phyloP scores from a whole-genome alignment of 73 alveolate species.

The Tetrahymena malaccensis region DNA sequence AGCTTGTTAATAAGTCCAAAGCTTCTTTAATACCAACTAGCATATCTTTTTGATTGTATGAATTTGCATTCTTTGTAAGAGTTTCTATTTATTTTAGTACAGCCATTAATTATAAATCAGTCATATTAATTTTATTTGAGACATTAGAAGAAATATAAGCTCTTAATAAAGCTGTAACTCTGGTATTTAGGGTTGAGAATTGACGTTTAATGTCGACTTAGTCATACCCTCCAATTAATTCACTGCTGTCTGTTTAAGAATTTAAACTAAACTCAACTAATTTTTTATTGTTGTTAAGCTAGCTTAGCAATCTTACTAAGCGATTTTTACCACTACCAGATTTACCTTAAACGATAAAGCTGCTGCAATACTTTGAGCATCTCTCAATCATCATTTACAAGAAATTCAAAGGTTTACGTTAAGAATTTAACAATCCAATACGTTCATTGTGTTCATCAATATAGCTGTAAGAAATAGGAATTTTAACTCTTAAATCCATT shows the following conservation, averaged over 20 bases:
- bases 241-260: slow-evolving; percentile 22
- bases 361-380: not conserved
- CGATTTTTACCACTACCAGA: slow-evolving; percentile 15
- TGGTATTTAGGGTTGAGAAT: not conserved
- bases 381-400: not conserved
- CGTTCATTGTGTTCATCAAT: not conserved
- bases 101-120: not conserved
- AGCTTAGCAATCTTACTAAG: not conserved
- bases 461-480: not conserved
- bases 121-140: not conserved
- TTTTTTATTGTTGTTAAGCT: not conserved
- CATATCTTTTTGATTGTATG: not conserved
- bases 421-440: not conserved
- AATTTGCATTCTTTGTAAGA: not conserved
- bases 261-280: slow-evolving; percentile 2
- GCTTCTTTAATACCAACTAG: not conserved
- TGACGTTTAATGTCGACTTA: not conserved
- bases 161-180: not conserved
- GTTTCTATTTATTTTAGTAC: not conserved
- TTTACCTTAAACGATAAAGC: slow-evolving; percentile 4
- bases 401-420: not conserved
- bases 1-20: not conserved
- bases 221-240: slow-evolving; percentile 20
- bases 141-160: not conserved
- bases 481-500: not conserved